Base-by-base conservation (phyloP, 129 eudicot species). In the Arctium minus region DNA sequence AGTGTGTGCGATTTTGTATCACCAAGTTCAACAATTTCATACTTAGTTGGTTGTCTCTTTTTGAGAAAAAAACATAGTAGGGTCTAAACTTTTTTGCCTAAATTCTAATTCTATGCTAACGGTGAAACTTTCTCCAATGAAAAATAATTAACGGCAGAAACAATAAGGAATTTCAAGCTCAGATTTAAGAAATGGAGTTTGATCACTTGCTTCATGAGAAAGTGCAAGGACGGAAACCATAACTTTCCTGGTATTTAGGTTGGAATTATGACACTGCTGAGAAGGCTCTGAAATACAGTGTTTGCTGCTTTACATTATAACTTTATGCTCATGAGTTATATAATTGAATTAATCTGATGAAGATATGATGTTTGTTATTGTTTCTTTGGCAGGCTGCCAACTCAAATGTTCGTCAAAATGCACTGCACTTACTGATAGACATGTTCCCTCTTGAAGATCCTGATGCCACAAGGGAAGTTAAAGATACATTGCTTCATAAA, bases 361-460 rank as follows among this genome's bases (percentile, higher is more conserved):
- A 56, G 6, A 15, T 70, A 13, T 17, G 37, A 8, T 64, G 69
- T 44, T 50, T 15, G 40, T 33, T 80, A 35, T 22, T 32, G 82
- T 78, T 72, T n/a, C 31, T 83, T 68, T 82, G 79, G 89, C 89
- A 96, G 98, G 97, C 89, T 75, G 99, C 99, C 27, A 96, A 96
- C 87, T 93, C 99, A 79, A 89, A 96, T 77, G 99, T 96, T 74
- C 98, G 99, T 38, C 96, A 85, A 82, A 96, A 96, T 88, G 95
- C 99, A 8, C 75, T 96, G 86, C 94, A 90, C 87, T 84, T 96
- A 56, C 94, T 96, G 60, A 75, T 96, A 44, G 99, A 96, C 44
- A 79, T 96, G 74, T 96, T 96, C 74, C 99, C 99, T 79, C 92
- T 96, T 44, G 98, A 93, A 90, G 98, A 96, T 78, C 99, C 99